Evolutionary conservation across 345 rosid species (phyloP).

Genomic region (Salix caprea): DNA sequence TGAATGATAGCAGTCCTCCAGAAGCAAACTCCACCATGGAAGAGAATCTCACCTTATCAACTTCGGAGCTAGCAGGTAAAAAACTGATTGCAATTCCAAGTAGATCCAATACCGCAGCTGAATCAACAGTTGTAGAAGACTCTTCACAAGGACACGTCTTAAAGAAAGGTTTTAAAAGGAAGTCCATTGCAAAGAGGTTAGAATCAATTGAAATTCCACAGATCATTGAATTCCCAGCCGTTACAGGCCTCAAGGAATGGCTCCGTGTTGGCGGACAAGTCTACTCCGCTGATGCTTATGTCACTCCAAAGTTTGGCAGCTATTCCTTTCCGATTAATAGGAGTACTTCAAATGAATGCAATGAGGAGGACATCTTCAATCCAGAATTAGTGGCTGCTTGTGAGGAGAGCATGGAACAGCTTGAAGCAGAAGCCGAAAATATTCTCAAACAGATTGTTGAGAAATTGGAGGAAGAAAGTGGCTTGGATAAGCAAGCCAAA

Average conservation of each 20-base stretch:
- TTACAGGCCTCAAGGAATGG: constrained; percentile 31
- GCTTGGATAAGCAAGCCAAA: constrained; percentile 9
- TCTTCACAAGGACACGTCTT: constrained; percentile 1
- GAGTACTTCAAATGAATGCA: background rate
- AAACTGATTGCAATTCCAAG: background rate
- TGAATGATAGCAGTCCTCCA: background rate
- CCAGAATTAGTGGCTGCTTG: constrained; percentile 34
- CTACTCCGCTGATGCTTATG: constrained; percentile 24
- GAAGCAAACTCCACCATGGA: constrained; percentile 3
- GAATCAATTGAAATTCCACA: constrained; percentile 29
- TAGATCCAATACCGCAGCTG: too few species aligned
- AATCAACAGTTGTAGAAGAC: background rate
- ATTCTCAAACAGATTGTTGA: constrained; percentile 30
- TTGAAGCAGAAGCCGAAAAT: constrained; percentile 40
- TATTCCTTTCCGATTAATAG: constrained; percentile 5
- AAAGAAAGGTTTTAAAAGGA: constrained; percentile 28
- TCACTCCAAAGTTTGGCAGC: constrained; percentile 42
- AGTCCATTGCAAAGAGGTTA: constrained; percentile 26
- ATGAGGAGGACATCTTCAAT: constrained; percentile 18
- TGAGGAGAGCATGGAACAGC: constrained; percentile 35
- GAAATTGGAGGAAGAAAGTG: constrained; percentile 18
- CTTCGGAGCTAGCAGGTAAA: background rate
- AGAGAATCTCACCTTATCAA: background rate
- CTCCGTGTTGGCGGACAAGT: constrained; percentile 23
- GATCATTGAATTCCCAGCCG: constrained; percentile 25